phyloP scores from a whole-genome alignment of 2,329 filamentous ascomycete species.

The Phialophora verrucosa region DNA sequence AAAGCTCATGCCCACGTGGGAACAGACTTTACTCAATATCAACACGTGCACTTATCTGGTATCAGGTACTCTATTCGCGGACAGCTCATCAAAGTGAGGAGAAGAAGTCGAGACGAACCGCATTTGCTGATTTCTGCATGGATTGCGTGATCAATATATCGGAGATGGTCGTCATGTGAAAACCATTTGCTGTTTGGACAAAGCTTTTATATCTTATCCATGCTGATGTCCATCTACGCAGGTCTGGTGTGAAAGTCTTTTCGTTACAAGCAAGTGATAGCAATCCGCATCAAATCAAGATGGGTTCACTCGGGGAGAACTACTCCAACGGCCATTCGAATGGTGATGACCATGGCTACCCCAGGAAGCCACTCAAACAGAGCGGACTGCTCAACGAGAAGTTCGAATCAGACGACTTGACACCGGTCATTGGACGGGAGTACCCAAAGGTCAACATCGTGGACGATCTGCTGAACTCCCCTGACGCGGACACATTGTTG shows the following conservation, averaged over 20 bases:
- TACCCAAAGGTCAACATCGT: constrained; percentile 51
- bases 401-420: constrained; percentile 57
- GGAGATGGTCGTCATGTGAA: constrained; percentile 4
- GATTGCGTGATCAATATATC: constrained; percentile 8
- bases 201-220: neutral
- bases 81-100: neutral
- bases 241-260: neutral
- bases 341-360: constrained; percentile 10
- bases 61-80: neutral
- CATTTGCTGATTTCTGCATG: constrained; percentile 14
- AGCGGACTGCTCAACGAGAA: constrained; percentile 49
- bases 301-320: constrained; percentile 18
- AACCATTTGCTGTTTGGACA: neutral
- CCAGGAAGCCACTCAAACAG: constrained; percentile 45
- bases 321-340: constrained; percentile 9
- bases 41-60: constrained; percentile 4
- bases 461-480: constrained; percentile 63
- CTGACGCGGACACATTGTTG: constrained; percentile 68
- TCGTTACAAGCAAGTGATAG: neutral
- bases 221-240: neutral
- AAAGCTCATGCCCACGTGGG: neutral
- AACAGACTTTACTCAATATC: neutral
- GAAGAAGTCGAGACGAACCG: neutral
- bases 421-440: constrained; percentile 59
- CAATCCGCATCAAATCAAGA: neutral